Percentiles rank a stretch among this genome's conserved stretches.
Conservation (phyloP, 2,329 filamentous ascomycete species). For the Aspergillus fumigatiaffinis region DNA sequence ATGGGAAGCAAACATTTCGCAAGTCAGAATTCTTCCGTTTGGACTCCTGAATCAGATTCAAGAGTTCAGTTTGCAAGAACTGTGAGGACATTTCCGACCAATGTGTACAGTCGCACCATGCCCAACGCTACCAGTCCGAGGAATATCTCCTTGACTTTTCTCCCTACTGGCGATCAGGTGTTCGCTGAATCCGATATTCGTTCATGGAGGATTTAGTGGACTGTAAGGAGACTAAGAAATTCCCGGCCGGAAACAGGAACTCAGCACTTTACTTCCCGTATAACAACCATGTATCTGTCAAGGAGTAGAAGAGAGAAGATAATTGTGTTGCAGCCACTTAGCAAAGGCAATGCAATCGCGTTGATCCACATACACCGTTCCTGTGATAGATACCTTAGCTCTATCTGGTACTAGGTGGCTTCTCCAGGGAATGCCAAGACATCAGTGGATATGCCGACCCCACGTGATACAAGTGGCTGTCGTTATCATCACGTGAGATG, state of each 20-base stretch:
- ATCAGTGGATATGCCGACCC: conserved; percentile 8
- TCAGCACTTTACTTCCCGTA: not conserved
- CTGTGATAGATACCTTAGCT: not conserved
- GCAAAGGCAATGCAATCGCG: not conserved
- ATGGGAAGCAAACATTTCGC: conserved; percentile 53
- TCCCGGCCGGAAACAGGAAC: not conserved
- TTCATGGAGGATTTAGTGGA: conserved; percentile 10
- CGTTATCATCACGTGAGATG: conserved; percentile 6
- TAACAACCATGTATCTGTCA: not conserved
- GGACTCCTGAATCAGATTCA: conserved; percentile 89
- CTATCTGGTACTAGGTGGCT: conserved; percentile 12
- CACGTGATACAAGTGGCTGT: conserved; percentile 14
- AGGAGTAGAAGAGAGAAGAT: not conserved
- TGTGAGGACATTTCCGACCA: conserved; percentile 74
- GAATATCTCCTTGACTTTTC: not conserved
- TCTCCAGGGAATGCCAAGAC: conserved; percentile 19
- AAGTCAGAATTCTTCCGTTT: conserved; percentile 92
- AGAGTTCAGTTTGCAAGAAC: conserved; percentile 81
- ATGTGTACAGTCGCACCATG: conserved; percentile 26
- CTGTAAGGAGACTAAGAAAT: not conserved
- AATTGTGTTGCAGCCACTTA: not conserved
- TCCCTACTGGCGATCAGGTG: conserved; percentile 9
- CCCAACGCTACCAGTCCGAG: conserved; percentile 16
- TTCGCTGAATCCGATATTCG: conserved; percentile 8
- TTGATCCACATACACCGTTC: not conserved